Evolutionary conservation across 2,329 filamentous ascomycete species (phyloP), one percentile per base, ranked within the genome.

Genomic region (Chrysoporthe austroafricana): DNA sequence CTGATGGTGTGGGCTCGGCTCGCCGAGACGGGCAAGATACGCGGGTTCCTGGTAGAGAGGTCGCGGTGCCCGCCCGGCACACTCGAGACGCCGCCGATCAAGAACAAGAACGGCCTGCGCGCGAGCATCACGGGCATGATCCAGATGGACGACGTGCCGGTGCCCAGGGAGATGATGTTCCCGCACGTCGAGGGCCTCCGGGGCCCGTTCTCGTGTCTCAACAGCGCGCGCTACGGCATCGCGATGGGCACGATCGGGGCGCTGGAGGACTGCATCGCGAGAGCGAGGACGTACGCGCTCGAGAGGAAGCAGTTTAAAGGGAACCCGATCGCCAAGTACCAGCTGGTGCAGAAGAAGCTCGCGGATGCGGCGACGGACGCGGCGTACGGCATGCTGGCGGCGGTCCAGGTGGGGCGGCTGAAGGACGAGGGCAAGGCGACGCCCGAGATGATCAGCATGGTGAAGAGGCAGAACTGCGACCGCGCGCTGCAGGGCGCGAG

Each of bases 41-140:
- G 92, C 60, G 96, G 96, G 0, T 99, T 98, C 80, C 80, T 97
- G 60, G 86, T 99, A 43, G 94, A 99, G 80, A 87, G 95, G 72
- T 88, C 89, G 73, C 86, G 93, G 73, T 97, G 94, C 75, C 94
- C 94, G 1, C 84, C 92, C 0, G 95, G 96, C 2, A 96, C 94
- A 0, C 84, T 99, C 16, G 93, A 96, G 78, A 99, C 96, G 6
- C 96, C 96, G 1, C 83, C 91, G 14, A 91, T 99, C 78, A 96
- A 96, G 83, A 88, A 98, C 82, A 99, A 99, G 86, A 97, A 92
- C 70, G 96, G 94, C 1, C 87, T 99, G 43, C 87, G 96, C 68
- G 96, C 96, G 14, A 97, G 93, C 14, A 91, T 97, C 71, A 99
- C 96, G 0, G 96, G 96, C 67, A 98, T 98, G 96, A 97, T 99